A percentile compares a stretch with the other conserved stretches of the same genome.
Conservation (phyloP, 805 yeast species). For the Wickerhamiella azymoides region DNA sequence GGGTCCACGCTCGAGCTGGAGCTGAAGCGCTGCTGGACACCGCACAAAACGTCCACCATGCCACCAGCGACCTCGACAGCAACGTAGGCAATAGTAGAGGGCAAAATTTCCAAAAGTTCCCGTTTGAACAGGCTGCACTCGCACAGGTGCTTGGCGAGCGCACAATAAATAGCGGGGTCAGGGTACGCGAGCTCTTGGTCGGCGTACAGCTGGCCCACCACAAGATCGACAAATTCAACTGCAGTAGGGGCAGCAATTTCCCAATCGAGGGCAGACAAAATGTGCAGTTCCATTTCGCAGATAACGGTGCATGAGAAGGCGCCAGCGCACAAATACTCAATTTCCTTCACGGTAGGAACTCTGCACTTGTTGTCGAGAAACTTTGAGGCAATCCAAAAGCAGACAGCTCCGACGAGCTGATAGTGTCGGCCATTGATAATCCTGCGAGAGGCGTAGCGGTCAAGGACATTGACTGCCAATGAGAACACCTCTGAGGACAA, state of each 20-base stretch:
- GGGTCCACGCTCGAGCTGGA: conserved; percentile 8
- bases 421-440: conserved; percentile 75
- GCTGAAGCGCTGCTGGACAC: conserved; percentile 12
- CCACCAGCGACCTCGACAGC: conserved; percentile 26
- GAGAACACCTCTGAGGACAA: conserved; percentile 54
- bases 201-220: conserved; percentile 8
- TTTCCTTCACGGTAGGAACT: conserved; percentile 59
- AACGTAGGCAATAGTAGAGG: conserved; percentile 25
- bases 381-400: conserved; percentile 87
- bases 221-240: conserved; percentile 30
- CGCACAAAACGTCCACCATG: conserved; percentile 15
- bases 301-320: conserved; percentile 48
- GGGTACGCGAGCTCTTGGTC: conserved; percentile 7
- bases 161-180: conserved; percentile 13
- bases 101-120: conserved; percentile 19
- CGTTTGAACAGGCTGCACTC: conserved; percentile 26
- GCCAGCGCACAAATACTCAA: conserved; percentile 57
- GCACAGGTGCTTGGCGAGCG: conserved; percentile 24
- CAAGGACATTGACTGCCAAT: conserved; percentile 64
- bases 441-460: conserved; percentile 80
- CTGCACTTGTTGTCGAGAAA: conserved; percentile 61
- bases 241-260: conserved; percentile 48
- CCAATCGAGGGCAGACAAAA: conserved; percentile 61
- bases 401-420: conserved; percentile 81
- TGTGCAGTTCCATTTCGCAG: conserved; percentile 66